These are phyloP conservation scores for Hymenoscyphus fraxineus DNA, from an alignment of 2,329 filamentous ascomycete genomes.

Conservation along the genomic window DNA sequence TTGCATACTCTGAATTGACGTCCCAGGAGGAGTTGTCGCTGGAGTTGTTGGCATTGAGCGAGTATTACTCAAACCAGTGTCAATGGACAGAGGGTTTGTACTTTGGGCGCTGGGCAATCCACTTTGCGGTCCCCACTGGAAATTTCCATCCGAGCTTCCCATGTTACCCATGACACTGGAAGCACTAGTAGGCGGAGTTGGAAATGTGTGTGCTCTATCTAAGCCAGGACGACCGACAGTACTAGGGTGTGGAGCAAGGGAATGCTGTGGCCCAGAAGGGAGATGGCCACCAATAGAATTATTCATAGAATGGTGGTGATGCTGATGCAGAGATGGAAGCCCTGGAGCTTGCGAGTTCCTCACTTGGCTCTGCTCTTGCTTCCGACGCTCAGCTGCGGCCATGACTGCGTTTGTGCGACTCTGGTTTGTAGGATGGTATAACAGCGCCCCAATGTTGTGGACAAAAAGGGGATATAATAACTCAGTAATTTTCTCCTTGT, in stretches of 20 bases:
- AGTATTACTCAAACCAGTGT: conserved; percentile 71
- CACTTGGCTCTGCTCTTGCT: conserved; percentile 65
- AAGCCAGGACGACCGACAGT: conserved; percentile 68
- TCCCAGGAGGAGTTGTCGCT: conserved; percentile 82
- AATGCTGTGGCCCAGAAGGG: conserved; percentile 41
- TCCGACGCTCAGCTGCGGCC: conserved; percentile 75
- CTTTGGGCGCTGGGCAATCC: conserved; percentile 59
- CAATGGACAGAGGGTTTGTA: conserved; percentile 73
- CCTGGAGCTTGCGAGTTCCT: conserved; percentile 55
- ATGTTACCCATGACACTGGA: conserved; percentile 75
- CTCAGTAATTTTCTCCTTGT: conserved; percentile 99
- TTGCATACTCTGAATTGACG: conserved; percentile 72
- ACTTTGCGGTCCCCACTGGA: conserved; percentile 69
- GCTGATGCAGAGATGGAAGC: conserved; percentile 67
- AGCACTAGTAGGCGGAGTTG: conserved; percentile 89
- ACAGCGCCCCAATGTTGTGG: conserved; percentile 88
- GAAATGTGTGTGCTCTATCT: conserved; percentile 87
- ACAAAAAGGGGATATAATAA: conserved; percentile 93
- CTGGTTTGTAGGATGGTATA: conserved; percentile 92
- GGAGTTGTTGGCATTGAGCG: conserved; percentile 89
- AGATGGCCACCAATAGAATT: conserved; percentile 54
- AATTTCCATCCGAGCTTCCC: conserved; percentile 67
- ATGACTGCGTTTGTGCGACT: conserved; percentile 79
- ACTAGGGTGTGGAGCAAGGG: conserved; percentile 63
- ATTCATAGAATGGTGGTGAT: conserved; percentile 61